phyloP scores from a whole-genome alignment of 2,329 filamentous ascomycete genomes.

The Nemania diffusa region DNA sequence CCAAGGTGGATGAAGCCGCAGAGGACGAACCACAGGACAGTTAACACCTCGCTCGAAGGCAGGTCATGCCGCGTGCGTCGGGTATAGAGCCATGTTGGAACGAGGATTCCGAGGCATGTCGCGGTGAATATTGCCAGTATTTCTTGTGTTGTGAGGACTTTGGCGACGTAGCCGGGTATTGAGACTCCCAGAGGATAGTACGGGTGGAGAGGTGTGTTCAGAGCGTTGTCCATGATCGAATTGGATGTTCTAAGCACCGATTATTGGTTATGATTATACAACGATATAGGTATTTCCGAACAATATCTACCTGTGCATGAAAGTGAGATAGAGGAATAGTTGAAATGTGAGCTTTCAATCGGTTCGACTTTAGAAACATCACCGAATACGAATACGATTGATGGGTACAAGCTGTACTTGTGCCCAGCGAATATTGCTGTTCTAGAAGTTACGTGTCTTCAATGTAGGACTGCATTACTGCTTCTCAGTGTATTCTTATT shows the following conservation, averaged over 20 bases:
- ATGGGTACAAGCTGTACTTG: not conserved
- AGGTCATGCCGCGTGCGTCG: constrained; percentile 64
- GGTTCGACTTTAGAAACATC: not conserved
- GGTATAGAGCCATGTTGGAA: constrained; percentile 63
- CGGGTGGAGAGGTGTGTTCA: constrained; percentile 51
- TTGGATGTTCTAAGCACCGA: not conserved
- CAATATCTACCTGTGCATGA: not conserved
- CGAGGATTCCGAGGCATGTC: constrained; percentile 67
- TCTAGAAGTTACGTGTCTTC: not conserved
- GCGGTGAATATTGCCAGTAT: constrained; percentile 70
- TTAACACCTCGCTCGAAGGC: constrained; percentile 63
- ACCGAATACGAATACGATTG: constrained; percentile 23
- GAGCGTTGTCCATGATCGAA: not conserved
- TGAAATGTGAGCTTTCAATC: not conserved
- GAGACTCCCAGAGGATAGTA: constrained; percentile 75
- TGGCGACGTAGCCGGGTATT: constrained; percentile 73
- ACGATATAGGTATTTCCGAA: not conserved
- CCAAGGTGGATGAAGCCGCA: constrained; percentile 62
- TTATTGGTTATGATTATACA: not conserved
- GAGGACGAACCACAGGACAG: constrained; percentile 71
- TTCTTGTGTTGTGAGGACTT: constrained; percentile 67
- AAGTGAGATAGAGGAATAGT: not conserved
- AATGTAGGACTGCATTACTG: not conserved
- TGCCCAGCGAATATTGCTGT: not conserved
- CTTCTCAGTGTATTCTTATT: too few species aligned